Percentiles rank a stretch among this genome's conserved stretches.
Evolutionary conservation across 2,329 filamentous ascomycete species (phyloP).

Genomic region (Paramyrothecium roridum): DNA sequence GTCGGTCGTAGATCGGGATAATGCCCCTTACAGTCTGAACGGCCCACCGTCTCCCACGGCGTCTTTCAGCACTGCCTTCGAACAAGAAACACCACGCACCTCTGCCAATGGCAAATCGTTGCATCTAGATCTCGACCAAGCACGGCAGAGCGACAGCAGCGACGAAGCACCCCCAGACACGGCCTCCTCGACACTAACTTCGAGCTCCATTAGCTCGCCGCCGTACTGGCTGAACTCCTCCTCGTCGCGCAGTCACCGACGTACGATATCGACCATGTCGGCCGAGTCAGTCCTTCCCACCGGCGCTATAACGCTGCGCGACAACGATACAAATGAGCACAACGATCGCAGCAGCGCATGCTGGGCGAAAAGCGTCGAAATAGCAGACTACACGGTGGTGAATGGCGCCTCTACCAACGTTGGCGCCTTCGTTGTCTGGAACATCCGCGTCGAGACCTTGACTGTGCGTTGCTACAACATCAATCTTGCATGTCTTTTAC

Average conservation of each 20-base stretch:
- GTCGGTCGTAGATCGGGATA: conserved; percentile 23
- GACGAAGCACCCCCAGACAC: conserved; percentile 11
- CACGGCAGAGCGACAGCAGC: conserved; percentile 6
- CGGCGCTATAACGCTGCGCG: conserved; percentile 58
- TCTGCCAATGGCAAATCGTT: conserved; percentile 11
- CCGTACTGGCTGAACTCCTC: conserved; percentile 39
- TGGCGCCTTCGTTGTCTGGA: conserved; percentile 96
- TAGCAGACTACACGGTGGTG: conserved; percentile 55
- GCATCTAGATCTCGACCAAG: conserved; percentile 20
- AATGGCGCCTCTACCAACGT: conserved; percentile 55
- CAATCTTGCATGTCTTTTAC: no score
- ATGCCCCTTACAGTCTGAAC: conserved; percentile 14
- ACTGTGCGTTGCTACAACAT: conserved; percentile 52
- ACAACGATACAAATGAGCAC: conserved; percentile 55
- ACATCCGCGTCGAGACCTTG: conserved; percentile 81
- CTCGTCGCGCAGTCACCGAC: conserved; percentile 25
- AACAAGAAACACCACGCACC: conserved; percentile 4
- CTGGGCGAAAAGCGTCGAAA: conserved; percentile 62
- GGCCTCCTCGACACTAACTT: conserved; percentile 19
- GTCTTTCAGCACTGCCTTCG: conserved; percentile 11
- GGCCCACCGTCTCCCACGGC: conserved; percentile 11
- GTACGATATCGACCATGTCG: conserved; percentile 42
- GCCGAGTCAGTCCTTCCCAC: conserved; percentile 44
- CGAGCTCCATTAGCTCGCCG: conserved; percentile 31
- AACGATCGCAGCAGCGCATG: conserved; percentile 54